Base-by-base conservation (phyloP, 768 basidiomycete genomes). In the Phanerochaete sordida region DNA sequence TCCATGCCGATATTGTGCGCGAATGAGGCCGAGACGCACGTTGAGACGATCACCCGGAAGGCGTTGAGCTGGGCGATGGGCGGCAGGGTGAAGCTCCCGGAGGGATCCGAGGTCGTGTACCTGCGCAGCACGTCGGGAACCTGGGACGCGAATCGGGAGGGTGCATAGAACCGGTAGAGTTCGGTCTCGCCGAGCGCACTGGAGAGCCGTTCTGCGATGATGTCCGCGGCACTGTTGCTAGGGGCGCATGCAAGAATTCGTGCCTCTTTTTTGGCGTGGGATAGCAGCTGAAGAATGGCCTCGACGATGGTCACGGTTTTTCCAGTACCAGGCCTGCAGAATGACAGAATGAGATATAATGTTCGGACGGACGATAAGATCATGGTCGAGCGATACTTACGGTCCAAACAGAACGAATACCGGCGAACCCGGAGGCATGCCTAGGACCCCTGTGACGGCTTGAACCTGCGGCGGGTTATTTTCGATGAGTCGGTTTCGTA, bases 221-320 rank as follows among this genome's bases (percentile, higher is more conserved):
- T 46, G 48, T 58, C 57, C 1, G 85, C 86, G 0, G 86, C 86
- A 1, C 83, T 84, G 70, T 88, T 88, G 71, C 80, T 86, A 0
- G 87, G 87, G 0, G 87, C 85, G 62, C 86, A 87, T 0, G 82
- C 86, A 1, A 89, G 76, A 56, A 89, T 79, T 31, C 74, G 76
- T 1, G 77, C 75, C 5, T n/a, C n/a, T n/a, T 74, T 46, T 0
- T 77, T 76, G 61, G 83, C 65, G 9, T 59, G 59, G 13, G 64
- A 65, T 2, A 87, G 72, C 2, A 88, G 66, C 64, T 89, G 87
- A 2, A 70, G 74, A 37, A 88, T 87, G 1, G 82, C 80, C 66
- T 89, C 87, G 1, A 87, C 81, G 1, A 84, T 74, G 0, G 85
- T 87, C 24, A 87, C 77, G 0, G 87, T 88, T 68, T 89, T 89